Base-by-base conservation (phyloP, 768 basidiomycete species). In the Lactarius sp. region DNA sequence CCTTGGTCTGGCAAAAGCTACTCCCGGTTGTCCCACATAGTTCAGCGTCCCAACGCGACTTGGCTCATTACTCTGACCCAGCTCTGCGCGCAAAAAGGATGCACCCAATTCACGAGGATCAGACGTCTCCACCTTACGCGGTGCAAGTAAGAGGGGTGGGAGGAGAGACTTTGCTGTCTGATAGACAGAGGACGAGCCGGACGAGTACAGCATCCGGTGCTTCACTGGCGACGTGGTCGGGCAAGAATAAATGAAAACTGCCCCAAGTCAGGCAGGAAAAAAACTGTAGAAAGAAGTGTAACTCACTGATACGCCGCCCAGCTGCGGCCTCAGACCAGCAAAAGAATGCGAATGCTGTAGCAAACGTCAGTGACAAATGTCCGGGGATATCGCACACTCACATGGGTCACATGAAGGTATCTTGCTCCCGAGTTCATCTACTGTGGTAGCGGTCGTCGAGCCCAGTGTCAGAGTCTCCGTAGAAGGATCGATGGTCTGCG, bases 211-310 rank as follows among this genome's bases (percentile, higher is more conserved):
- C 91, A 98, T 94, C 50, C 94, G 83, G 65, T 86, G 79, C 70
- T 92, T 92, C 75, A 97, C 81, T 1, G 90, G 89, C 6, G 90
- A 92, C 14, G 75, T 70, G 3, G 86, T 81, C 0, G 95, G 95
- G 73, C 95, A 98, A 20, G 89, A 90, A 75, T 98, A 98, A 61
- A 97, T 90, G 75, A 94, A 94, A 55, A 90, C 89, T 93, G 66
- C 7, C n/a, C 36, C 31, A 13, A 9, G 31, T 66, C 37, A 52
- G 61, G 46, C 13, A 46, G 53, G 53, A 39, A 56, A 34, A 62
- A 62, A 42, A 49, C 16, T 59, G 12, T 20, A 53, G 49, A 46
- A 52, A 31, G 63, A 63, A 14, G 13, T 33, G 13, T 4, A 2
- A 70, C 83, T 66, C 60, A 92, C 90, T 76, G 61, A 91, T 81